phyloP scores from a whole-genome alignment of 2,329 filamentous ascomycete species.

The Xylaria sp. region DNA sequence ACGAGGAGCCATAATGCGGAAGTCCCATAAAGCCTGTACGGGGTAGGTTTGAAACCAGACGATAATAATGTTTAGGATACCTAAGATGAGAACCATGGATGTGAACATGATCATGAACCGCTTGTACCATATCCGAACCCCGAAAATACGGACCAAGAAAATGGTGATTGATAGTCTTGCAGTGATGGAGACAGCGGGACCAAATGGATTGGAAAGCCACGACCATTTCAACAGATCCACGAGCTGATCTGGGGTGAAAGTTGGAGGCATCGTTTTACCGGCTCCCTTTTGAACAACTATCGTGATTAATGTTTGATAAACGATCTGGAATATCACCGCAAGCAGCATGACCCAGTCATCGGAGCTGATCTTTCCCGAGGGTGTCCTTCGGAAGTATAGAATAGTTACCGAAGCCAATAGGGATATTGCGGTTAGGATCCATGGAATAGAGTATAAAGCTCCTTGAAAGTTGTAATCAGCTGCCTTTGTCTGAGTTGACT shows the following conservation, averaged over 20 bases:
- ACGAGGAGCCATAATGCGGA: neutral
- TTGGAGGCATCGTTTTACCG: neutral
- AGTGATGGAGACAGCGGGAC: constrained; percentile 2
- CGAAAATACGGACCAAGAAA: constrained; percentile 29
- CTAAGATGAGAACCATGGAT: neutral
- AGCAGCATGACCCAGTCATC: constrained; percentile 24
- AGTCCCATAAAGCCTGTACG: neutral
- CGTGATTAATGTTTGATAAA: neutral
- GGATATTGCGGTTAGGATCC: too few species aligned
- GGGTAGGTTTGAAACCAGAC: neutral
- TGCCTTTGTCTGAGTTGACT: too few species aligned
- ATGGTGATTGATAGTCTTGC: constrained; percentile 31
- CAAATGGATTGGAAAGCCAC: neutral
- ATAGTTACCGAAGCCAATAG: too few species aligned
- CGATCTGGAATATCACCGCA: constrained; percentile 15
- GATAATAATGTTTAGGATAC: constrained; percentile 3
- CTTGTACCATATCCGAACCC: constrained; percentile 18
- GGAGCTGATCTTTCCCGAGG: too few species aligned
- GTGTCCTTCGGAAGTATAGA: too few species aligned
- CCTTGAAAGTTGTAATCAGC: too few species aligned
- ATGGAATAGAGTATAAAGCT: too few species aligned
- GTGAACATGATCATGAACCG: constrained; percentile 18
- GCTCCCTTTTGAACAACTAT: neutral
- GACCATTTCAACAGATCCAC: neutral
- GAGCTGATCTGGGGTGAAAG: neutral